These are phyloP conservation scores for Geotrichum citri-aurantii DNA, from an alignment of 1,139 yeast species.

Conservation along the genomic window DNA sequence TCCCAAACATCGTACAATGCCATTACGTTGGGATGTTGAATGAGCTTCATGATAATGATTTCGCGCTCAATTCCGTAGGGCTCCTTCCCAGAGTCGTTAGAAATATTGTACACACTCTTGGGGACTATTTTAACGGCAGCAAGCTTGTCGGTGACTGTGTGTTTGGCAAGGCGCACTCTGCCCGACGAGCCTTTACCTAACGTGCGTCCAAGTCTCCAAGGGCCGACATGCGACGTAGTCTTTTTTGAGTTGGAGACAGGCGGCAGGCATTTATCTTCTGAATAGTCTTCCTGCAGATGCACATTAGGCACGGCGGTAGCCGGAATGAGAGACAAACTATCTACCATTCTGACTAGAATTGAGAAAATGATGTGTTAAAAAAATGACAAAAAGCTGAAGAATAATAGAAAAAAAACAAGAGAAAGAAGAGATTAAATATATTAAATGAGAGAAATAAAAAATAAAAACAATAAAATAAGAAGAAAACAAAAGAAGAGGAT, in stretches of 20 bases:
- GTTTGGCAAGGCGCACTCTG: slow-evolving; percentile 85
- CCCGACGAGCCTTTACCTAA: slow-evolving; percentile 95
- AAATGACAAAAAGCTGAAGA: background rate
- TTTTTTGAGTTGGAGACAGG: slow-evolving; percentile 52
- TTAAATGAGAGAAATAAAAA: background rate
- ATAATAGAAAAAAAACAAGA: background rate
- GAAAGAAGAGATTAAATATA: background rate
- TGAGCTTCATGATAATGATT: slow-evolving; percentile 82
- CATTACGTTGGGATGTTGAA: slow-evolving; percentile 90
- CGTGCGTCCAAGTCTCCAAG: slow-evolving; percentile 93
- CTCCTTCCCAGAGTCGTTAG: slow-evolving; percentile 18
- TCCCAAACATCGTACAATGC: slow-evolving; percentile 99
- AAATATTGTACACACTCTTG: slow-evolving; percentile 52
- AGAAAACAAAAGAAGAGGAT: background rate
- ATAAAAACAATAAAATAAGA: background rate
- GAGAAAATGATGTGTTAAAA: background rate
- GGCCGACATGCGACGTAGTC: slow-evolving; percentile 76
- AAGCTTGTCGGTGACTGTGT: slow-evolving; percentile 71
- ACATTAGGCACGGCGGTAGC: background rate
- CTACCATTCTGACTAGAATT: slow-evolving; percentile 7
- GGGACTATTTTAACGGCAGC: slow-evolving; percentile 98
- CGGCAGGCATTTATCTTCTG: slow-evolving; percentile 46
- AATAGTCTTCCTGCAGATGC: background rate
- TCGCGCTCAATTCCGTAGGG: slow-evolving; percentile 96
- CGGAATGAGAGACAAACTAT: background rate